Conservation (phyloP, 306 rosid genomes). For the Amphicarpaea edgeworthii region DNA sequence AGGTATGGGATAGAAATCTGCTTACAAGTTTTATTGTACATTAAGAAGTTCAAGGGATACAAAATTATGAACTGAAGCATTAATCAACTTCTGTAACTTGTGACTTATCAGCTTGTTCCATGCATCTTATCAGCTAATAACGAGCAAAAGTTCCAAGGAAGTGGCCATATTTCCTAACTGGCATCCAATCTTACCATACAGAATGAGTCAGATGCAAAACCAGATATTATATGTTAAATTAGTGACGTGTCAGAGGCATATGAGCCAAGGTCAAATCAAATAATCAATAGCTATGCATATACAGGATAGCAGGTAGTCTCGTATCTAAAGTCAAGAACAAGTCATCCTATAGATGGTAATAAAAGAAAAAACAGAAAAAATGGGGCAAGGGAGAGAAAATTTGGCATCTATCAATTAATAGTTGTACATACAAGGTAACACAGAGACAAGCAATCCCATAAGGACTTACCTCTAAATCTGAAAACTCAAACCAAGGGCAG, state of each 20-base stretch:
- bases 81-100: conserved; percentile 49
- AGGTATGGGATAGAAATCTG: conserved; percentile 43
- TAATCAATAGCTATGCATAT: conserved; percentile 33
- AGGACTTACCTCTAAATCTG: conserved; percentile 92
- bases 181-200: conserved; percentile 42
- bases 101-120: conserved; percentile 46
- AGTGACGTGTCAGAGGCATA: conserved; percentile 32
- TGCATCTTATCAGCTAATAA: conserved; percentile 46
- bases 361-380: conserved; percentile 27
- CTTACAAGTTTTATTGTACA: conserved; percentile 47
- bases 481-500: conserved; percentile 99
- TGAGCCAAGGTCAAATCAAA: conserved; percentile 27
- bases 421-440: conserved; percentile 16
- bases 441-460: conserved; percentile 38
- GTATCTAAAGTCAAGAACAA: conserved; percentile 40
- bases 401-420: conserved; percentile 38
- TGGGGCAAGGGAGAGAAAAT: conserved; percentile 25
- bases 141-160: conserved; percentile 47
- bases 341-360: conserved; percentile 14
- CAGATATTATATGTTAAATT: conserved; percentile 39
- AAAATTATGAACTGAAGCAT: conserved; percentile 44
- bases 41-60: conserved; percentile 45
- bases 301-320: conserved; percentile 6
- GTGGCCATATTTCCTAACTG: conserved; percentile 44
- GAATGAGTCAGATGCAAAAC: conserved; percentile 45